Conservation (phyloP, 768 basidiomycete species). For the Trametes meyenii region DNA sequence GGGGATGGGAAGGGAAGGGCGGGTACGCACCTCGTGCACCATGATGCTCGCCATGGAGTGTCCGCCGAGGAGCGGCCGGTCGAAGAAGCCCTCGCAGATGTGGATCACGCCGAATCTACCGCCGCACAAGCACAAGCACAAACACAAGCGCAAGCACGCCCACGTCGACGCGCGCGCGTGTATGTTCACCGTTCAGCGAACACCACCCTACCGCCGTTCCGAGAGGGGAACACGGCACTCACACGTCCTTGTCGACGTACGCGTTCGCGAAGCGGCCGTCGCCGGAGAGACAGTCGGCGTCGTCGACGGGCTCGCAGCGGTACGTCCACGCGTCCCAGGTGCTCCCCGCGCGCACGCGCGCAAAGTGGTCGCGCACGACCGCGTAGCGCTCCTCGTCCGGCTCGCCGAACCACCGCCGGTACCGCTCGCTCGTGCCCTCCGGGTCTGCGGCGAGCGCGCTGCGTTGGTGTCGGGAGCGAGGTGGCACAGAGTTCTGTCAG, state of each 20-base stretch:
- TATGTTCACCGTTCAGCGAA: too few relatives aligned
- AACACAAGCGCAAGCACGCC: too few relatives aligned
- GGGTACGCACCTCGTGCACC: background rate
- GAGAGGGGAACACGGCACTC: too few relatives aligned
- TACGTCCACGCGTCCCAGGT: background rate
- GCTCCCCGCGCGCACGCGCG: background rate
- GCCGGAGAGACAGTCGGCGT: background rate
- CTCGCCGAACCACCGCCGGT: background rate
- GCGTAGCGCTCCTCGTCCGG: background rate
- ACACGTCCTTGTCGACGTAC: background rate
- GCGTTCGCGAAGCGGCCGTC: background rate
- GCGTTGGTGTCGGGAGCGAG: background rate
- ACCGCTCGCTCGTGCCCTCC: background rate
- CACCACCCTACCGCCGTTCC: too few relatives aligned
- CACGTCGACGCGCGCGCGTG: too few relatives aligned
- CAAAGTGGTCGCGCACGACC: background rate
- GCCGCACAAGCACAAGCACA: too few relatives aligned
- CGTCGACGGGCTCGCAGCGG: background rate
- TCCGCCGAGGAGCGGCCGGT: background rate
- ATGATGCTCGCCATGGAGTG: slow-evolving; percentile 1
- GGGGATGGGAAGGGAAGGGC: background rate
- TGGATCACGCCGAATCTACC: background rate
- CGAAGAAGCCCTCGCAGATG: background rate
- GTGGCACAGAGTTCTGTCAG: background rate
- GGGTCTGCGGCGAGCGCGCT: background rate